Conservation (phyloP, 306 rosid genomes). For the Lathyrus sativus region DNA sequence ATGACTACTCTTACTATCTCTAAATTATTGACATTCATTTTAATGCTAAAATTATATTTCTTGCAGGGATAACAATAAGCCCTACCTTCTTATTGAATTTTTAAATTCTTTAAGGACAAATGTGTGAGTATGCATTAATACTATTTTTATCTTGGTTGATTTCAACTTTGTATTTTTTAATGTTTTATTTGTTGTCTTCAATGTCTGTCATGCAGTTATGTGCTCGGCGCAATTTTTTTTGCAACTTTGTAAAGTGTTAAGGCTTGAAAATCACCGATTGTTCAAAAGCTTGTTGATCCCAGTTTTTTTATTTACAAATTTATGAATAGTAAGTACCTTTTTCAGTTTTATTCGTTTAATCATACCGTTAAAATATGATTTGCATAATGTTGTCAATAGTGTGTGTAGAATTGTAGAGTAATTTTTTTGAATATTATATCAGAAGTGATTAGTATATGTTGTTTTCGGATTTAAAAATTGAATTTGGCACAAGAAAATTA, state of each 20-base stretch:
- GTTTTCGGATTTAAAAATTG: too few species aligned
- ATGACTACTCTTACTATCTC: conserved; percentile 21
- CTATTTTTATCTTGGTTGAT: background rate
- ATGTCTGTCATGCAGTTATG: conserved; percentile 60
- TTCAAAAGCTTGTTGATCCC: conserved; percentile 78
- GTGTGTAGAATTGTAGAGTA: background rate
- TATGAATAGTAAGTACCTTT: conserved; percentile 57
- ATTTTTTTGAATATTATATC: too few species aligned
- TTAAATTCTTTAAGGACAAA: conserved; percentile 60
- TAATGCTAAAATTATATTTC: conserved; percentile 32
- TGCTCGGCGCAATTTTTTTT: conserved; percentile 79
- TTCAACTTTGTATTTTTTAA: conserved; percentile 22
- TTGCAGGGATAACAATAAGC: conserved; percentile 61
- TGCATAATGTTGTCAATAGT: conserved; percentile 13
- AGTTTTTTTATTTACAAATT: conserved; percentile 67
- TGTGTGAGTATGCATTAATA: conserved; percentile 59
- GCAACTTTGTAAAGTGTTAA: conserved; percentile 76
- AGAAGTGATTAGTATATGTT: too few species aligned
- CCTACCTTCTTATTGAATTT: conserved; percentile 89
- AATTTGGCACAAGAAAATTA: too few species aligned
- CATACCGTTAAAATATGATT: conserved; percentile 8
- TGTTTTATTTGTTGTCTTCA: conserved; percentile 35
- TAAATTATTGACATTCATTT: conserved; percentile 24
- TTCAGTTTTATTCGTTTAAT: conserved; percentile 16
- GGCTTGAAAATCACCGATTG: conserved; percentile 68